Conservation (phyloP, 1,284 basidiomycete genomes). For the Moniliella sp. region DNA sequence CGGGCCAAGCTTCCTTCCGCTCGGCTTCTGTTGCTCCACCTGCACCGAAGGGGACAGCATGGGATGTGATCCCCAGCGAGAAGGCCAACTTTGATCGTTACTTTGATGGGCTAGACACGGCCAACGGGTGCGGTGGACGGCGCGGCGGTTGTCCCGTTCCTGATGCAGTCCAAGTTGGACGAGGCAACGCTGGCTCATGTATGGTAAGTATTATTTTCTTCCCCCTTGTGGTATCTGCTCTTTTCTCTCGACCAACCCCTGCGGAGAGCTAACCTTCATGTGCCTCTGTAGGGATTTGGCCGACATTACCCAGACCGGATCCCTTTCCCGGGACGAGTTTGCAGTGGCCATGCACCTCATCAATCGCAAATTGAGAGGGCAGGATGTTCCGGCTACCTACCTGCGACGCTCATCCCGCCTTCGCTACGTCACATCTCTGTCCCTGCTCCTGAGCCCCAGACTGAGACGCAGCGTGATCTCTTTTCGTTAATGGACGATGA, state of each 20-base stretch:
- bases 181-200: constrained; percentile 66
- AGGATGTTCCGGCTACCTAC: constrained; percentile 50
- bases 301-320: constrained; percentile 71
- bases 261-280: no score
- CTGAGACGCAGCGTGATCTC: constrained; percentile 31
- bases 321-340: constrained; percentile 72
- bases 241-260: no score
- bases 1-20: no score
- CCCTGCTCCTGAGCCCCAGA: constrained; percentile 9
- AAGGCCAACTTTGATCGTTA: constrained; percentile 59
- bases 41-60: no score
- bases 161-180: constrained; percentile 70
- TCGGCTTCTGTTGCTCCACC: constrained; percentile 1
- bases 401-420: constrained; percentile 58
- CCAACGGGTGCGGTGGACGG: constrained; percentile 66
- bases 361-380: constrained; percentile 63
- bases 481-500: constrained; percentile 43
- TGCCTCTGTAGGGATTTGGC: constrained; percentile 82
- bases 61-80: constrained; percentile 67
- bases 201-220: constrained; percentile 40
- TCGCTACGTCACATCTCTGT: constrained; percentile 41
- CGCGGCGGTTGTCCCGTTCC: constrained; percentile 81
- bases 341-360: constrained; percentile 91
- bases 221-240: not conserved
- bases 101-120: constrained; percentile 61